Conservation (phyloP, 2,329 filamentous ascomycete genomes). For the Alternaria viburni region DNA sequence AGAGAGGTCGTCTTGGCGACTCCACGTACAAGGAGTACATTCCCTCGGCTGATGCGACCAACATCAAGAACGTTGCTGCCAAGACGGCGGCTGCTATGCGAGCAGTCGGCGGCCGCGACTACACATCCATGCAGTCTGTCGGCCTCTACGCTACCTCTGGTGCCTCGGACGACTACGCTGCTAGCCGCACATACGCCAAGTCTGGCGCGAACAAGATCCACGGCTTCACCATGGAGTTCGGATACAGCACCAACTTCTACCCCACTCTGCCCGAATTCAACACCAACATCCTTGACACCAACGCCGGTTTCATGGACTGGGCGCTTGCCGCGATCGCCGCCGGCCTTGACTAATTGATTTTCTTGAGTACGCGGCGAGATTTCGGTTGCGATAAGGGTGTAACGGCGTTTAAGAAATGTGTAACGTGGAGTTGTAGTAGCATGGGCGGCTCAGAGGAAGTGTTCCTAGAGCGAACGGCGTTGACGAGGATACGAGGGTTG, state of each 20-base stretch:
- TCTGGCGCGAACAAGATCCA: slow-evolving; percentile 49
- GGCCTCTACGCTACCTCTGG: slow-evolving; percentile 49
- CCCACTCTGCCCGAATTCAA: slow-evolving; percentile 50
- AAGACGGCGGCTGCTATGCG: slow-evolving; percentile 45
- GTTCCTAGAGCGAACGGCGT: neutral
- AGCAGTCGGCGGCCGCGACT: slow-evolving; percentile 47
- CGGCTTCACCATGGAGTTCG: slow-evolving; percentile 35
- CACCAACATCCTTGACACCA: slow-evolving; percentile 50
- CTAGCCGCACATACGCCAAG: slow-evolving; percentile 45
- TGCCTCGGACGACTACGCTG: slow-evolving; percentile 49
- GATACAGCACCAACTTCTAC: slow-evolving; percentile 51
- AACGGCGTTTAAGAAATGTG: neutral
- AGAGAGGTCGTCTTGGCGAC: slow-evolving; percentile 56
- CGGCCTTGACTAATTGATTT: slow-evolving; percentile 27
- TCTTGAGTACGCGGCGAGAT: neutral
- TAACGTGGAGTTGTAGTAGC: neutral
- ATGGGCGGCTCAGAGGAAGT: neutral
- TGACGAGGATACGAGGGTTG: neutral
- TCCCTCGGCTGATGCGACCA: slow-evolving; percentile 41
- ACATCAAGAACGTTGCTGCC: slow-evolving; percentile 42
- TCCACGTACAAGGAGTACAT: slow-evolving; percentile 61
- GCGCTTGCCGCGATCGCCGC: slow-evolving; percentile 46
- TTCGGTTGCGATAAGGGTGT: neutral
- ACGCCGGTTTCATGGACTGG: slow-evolving; percentile 52
- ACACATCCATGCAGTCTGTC: slow-evolving; percentile 41